These are phyloP conservation scores for Moniliophthora roreri DNA, from an alignment of 1,284 basidiomycete species.

Conservation along the genomic window DNA sequence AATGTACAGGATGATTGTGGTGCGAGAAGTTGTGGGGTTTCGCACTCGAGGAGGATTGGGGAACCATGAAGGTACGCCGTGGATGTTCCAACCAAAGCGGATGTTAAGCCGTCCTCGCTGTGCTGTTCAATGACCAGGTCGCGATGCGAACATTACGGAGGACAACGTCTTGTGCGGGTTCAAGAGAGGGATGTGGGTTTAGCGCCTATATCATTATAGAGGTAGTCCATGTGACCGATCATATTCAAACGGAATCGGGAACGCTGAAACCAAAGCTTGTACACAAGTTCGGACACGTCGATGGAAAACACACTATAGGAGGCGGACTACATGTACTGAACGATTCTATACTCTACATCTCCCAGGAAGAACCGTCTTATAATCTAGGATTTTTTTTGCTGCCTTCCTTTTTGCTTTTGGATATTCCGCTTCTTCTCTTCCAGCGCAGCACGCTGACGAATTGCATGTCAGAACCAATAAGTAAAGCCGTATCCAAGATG, in stretches of 20 bases:
- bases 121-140: neutral
- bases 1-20: conserved; percentile 15
- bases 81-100: neutral
- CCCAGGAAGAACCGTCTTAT: conserved; percentile 25
- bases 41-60: neutral
- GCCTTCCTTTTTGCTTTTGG: conserved; percentile 54
- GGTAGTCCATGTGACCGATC: too few relatives aligned
- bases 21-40: neutral
- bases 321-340: too few relatives aligned
- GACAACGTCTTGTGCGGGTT: too few relatives aligned
- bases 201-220: too few relatives aligned
- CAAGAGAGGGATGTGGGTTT: too few relatives aligned
- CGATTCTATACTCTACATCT: too few relatives aligned
- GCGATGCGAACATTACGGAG: too few relatives aligned
- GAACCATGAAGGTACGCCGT: neutral
- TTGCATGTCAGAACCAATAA: neutral
- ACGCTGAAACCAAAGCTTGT: conserved; percentile 16
- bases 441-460: conserved; percentile 54
- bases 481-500: conserved; percentile 4
- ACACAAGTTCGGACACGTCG: too few relatives aligned
- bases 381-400: conserved; percentile 23
- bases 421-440: conserved; percentile 60
- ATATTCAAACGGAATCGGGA: too few relatives aligned
- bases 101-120: neutral
- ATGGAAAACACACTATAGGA: too few relatives aligned